Percentiles rank a stretch among this genome's conserved stretches.
These are phyloP conservation scores for Westerdykella ornata DNA, from an alignment of 2,329 filamentous ascomycete genomes.

Conservation along the genomic window DNA sequence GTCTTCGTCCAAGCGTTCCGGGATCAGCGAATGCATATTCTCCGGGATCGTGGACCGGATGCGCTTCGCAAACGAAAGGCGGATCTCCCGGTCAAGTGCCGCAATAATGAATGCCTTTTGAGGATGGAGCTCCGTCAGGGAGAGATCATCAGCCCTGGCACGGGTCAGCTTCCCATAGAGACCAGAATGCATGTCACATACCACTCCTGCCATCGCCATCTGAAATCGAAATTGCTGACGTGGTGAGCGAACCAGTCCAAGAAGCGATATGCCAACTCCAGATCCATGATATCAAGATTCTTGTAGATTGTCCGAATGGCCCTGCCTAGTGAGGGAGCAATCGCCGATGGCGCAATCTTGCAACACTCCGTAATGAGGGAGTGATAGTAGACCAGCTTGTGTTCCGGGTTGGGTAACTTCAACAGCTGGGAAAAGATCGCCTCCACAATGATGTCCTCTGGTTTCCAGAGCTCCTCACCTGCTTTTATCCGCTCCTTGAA, in stretches of 20 bases:
- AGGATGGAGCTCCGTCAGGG: conserved; percentile 68
- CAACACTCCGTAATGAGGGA: conserved; percentile 90
- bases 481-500: conserved; percentile 54
- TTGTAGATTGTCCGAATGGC: conserved; percentile 89
- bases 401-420: conserved; percentile 76
- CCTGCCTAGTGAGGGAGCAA: conserved; percentile 85
- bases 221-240: conserved; percentile 97
- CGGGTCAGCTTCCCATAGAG: conserved; percentile 9
- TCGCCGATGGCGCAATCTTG: conserved; percentile 92
- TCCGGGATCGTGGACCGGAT: conserved; percentile 90
- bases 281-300: conserved; percentile 72
- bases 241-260: conserved; percentile 98
- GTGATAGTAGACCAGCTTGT: conserved; percentile 96
- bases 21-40: conserved; percentile 72
- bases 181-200: conserved; percentile 32
- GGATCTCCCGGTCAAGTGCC: conserved; percentile 91
- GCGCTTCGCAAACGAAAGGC: conserved; percentile 89
- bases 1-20: conserved; percentile 85
- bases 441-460: conserved; percentile 95
- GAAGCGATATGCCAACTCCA: conserved; percentile 81
- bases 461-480: conserved; percentile 81
- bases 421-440: conserved; percentile 94
- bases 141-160: conserved; percentile 67
- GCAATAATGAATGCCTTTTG: conserved; percentile 90
- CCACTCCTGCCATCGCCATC: conserved; percentile 99